Evolutionary conservation across 1,139 yeast genomes (phyloP).

Genomic region (Diutina ranongensis): DNA sequence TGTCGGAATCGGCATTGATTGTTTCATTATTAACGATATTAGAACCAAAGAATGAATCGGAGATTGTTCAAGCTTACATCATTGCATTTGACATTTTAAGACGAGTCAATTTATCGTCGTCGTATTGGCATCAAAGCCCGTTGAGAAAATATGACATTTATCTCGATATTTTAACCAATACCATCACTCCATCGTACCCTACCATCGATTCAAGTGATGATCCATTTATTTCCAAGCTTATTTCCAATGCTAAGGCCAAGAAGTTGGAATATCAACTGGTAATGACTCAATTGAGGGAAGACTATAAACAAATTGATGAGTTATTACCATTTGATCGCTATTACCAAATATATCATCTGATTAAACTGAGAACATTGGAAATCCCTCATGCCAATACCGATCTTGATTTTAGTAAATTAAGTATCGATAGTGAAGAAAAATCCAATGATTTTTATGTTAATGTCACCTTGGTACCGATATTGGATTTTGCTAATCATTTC

Average conservation of each 20-base stretch:
- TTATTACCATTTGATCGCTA: conserved; percentile 16
- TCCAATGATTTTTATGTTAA: conserved; percentile 31
- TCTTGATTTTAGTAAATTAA: conserved; percentile 9
- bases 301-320: not conserved
- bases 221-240: conserved; percentile 12
- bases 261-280: conserved; percentile 15
- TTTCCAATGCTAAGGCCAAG: conserved; percentile 13
- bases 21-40: conserved; percentile 14
- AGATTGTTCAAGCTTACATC: conserved; percentile 20
- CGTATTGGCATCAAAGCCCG: conserved; percentile 10
- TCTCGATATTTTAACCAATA: conserved; percentile 18
- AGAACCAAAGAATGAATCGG: conserved; percentile 20
- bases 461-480: conserved; percentile 49
- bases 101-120: conserved; percentile 12
- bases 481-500: conserved; percentile 59
- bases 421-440: not conserved
- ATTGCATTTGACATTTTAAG: not conserved
- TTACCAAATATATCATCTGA: conserved; percentile 35
- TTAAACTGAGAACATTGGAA: conserved; percentile 49
- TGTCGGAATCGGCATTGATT: conserved; percentile 12
- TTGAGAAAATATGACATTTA: conserved; percentile 13
- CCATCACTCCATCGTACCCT: conserved; percentile 9
- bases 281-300: conserved; percentile 11
- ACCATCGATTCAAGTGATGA: conserved; percentile 12
- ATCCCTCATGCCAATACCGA: conserved; percentile 34